Evolutionary conservation across 179 eudicot species (phyloP).

Genomic region (Dionaea muscipula): DNA sequence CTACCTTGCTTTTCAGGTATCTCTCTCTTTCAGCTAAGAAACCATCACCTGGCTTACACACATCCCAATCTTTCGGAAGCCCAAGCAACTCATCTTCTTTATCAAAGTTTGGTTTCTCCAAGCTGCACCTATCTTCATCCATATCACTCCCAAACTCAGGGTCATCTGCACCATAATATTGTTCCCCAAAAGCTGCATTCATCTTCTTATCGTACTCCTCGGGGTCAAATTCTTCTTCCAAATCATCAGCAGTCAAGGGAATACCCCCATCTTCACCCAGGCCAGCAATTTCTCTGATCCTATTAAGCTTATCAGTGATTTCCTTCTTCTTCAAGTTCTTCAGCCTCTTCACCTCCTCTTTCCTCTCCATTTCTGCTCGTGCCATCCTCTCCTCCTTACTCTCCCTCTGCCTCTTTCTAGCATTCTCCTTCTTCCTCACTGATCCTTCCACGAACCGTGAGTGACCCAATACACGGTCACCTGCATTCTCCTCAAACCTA

Average conservation of each 20-base stretch:
- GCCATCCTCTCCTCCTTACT: conserved; percentile 82
- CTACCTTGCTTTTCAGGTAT: conserved; percentile 26
- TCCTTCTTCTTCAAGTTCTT: conserved; percentile 92
- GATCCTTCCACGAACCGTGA: conserved; percentile 66
- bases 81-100: conserved; percentile 90
- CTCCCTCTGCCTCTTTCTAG: conserved; percentile 66
- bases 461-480: conserved; percentile 68
- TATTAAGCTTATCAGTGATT: conserved; percentile 56
- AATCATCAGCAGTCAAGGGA: conserved; percentile 55
- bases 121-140: conserved; percentile 38
- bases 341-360: conserved; percentile 80
- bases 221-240: conserved; percentile 85
- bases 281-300: conserved; percentile 65
- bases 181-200: conserved; percentile 52
- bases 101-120: conserved; percentile 74
- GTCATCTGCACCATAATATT: conserved; percentile 61
- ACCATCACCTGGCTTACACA: conserved; percentile 38
- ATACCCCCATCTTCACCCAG: conserved; percentile 28
- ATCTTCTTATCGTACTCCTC: conserved; percentile 69
- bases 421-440: conserved; percentile 79
- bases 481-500: conserved; percentile 61
- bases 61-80: conserved; percentile 69
- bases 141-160: conserved; percentile 53
- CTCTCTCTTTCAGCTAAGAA: conserved; percentile 44
- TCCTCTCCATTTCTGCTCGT: conserved; percentile 56